These are phyloP conservation scores for Lactarius psammicola DNA, from an alignment of 768 basidiomycete species.

Conservation along the genomic window DNA sequence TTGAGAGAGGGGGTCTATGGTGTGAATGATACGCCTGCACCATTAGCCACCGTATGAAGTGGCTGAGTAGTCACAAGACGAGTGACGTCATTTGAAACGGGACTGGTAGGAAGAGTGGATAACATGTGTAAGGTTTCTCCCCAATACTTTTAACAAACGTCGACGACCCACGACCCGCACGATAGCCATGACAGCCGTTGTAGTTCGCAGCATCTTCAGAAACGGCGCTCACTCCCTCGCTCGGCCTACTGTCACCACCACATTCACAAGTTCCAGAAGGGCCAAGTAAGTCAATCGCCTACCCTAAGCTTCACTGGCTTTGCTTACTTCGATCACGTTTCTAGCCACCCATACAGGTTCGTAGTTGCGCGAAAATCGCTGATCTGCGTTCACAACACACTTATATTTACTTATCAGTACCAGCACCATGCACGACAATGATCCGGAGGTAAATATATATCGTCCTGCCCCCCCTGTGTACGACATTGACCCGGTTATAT, in stretches of 20 bases:
- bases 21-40: background rate
- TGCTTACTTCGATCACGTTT: background rate
- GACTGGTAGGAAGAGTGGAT: background rate
- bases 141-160: background rate
- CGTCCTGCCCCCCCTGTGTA: background rate
- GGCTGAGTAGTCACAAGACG: constrained; percentile 3
- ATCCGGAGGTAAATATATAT: constrained; percentile 45
- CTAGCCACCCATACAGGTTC: constrained; percentile 23
- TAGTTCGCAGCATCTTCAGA: constrained; percentile 24
- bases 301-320: background rate
- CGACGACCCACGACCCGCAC: background rate
- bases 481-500: background rate
- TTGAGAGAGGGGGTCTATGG: background rate
- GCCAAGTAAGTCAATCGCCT: constrained; percentile 9
- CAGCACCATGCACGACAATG: constrained; percentile 59
- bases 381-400: background rate
- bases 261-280: constrained; percentile 5
- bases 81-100: constrained; percentile 14
- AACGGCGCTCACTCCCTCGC: constrained; percentile 27
- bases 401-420: constrained; percentile 8
- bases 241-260: constrained; percentile 14
- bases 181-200: constrained; percentile 13
- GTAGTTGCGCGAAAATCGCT: background rate
- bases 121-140: background rate
- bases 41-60: background rate